Conservation (phyloP, 805 yeast species). For the Candida nanaspora region DNA sequence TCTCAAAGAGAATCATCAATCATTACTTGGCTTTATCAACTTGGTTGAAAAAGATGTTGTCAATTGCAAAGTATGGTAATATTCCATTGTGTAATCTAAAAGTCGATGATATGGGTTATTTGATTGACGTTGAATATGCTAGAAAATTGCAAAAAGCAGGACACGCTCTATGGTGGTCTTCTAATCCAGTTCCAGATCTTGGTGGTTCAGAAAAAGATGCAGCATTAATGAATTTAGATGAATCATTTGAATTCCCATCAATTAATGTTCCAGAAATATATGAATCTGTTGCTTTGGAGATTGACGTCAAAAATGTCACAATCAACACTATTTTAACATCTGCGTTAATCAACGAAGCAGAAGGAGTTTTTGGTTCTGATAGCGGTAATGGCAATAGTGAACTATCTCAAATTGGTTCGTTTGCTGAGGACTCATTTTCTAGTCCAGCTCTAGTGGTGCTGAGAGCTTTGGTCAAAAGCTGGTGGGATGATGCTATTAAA, state of each 20-base stretch:
- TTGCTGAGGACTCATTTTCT: slow-evolving; percentile 81
- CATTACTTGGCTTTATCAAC: slow-evolving; percentile 68
- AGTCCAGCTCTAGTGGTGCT: slow-evolving; percentile 64
- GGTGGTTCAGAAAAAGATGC: slow-evolving; percentile 74
- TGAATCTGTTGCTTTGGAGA: slow-evolving; percentile 69
- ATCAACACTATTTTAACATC: slow-evolving; percentile 85
- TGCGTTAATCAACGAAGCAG: slow-evolving; percentile 77
- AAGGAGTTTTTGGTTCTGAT: slow-evolving; percentile 61
- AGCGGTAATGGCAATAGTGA: slow-evolving; percentile 13
- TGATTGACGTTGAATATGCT: slow-evolving; percentile 85
- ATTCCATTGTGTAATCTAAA: slow-evolving; percentile 84
- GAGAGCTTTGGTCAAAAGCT: slow-evolving; percentile 67
- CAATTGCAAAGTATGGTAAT: slow-evolving; percentile 63
- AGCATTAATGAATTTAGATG: slow-evolving; percentile 35
- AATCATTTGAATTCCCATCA: slow-evolving; percentile 56
- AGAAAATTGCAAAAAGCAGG: slow-evolving; percentile 58
- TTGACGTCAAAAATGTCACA: slow-evolving; percentile 70
- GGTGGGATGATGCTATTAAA: slow-evolving; percentile 89
- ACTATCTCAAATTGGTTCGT: slow-evolving; percentile 24
- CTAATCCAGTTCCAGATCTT: slow-evolving; percentile 68
- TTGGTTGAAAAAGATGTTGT: slow-evolving; percentile 61
- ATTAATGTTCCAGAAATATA: slow-evolving; percentile 76
- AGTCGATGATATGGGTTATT: slow-evolving; percentile 66
- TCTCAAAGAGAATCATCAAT: slow-evolving; percentile 57
- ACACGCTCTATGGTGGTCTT: slow-evolving; percentile 92